These are phyloP conservation scores for Zelopaecilomyces penicillatus DNA, from an alignment of 2,329 filamentous ascomycete species.

Conservation along the genomic window DNA sequence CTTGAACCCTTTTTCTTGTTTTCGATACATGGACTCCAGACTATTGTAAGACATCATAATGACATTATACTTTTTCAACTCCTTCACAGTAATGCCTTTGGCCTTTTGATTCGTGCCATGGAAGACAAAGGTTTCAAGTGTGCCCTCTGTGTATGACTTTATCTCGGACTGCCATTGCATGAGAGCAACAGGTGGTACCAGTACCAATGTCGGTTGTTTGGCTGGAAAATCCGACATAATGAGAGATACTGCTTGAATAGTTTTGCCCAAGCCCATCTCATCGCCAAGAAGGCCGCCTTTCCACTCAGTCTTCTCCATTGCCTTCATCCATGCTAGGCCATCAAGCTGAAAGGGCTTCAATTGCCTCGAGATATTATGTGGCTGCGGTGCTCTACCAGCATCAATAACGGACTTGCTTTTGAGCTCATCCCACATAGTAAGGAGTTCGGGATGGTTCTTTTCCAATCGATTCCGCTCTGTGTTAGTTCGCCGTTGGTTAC, in stretches of 20 bases:
- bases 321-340: conserved; percentile 88
- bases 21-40: conserved; percentile 84
- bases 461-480: conserved; percentile 61
- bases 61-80: conserved; percentile 77
- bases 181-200: conserved; percentile 85
- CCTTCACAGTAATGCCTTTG: conserved; percentile 65
- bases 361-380: conserved; percentile 66
- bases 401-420: conserved; percentile 59
- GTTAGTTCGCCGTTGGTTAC: conserved; percentile 19
- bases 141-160: conserved; percentile 72
- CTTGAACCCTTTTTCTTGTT: conserved; percentile 83
- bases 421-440: conserved; percentile 77
- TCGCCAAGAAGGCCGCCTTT: conserved; percentile 87
- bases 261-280: conserved; percentile 98
- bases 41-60: conserved; percentile 96
- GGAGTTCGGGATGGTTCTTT: conserved; percentile 65
- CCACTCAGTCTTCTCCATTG: conserved; percentile 78
- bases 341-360: conserved; percentile 92
- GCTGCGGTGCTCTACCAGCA: conserved; percentile 38
- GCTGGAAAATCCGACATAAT: conserved; percentile 97
- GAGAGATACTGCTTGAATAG: conserved; percentile 92
- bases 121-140: conserved; percentile 81
- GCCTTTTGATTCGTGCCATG: conserved; percentile 80
- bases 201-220: conserved; percentile 71
- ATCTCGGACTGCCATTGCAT: conserved; percentile 94